Base-by-base conservation (phyloP, 169 alveolate species). In the Cryptosporidium bovis region DNA sequence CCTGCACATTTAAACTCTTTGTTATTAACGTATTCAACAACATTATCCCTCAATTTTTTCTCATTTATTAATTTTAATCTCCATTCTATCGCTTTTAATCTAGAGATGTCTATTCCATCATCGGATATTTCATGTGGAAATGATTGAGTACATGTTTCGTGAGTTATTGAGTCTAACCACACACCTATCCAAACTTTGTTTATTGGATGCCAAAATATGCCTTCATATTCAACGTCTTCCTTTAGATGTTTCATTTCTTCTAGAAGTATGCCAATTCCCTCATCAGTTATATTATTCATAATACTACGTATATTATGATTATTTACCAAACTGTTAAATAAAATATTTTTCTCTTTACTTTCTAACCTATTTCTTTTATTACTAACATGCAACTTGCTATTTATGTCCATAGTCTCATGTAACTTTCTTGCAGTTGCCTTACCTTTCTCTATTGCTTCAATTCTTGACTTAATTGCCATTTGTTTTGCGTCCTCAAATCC, bases 131-230 rank as follows among this genome's bases (percentile, higher is more conserved):
- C 87, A 62, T 56, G 51, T 33, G 69, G 46, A 77, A 77, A 77
- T n/a, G 87, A 56, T 20, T 77, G 87, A 58, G 87, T 77, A 20
- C 64, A 77, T 27, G 87, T 62, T 77, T 77, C 87, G 18, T 77
- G 69, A 1, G 87, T 77, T 2, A 77, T 77, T 46, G 87, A 62
- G 31, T 77, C 71, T n/a, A 77, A 18, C 87, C 87, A 77, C 20
- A 77, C 87, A 46, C 77, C 87, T 18, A 77, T 77, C 87, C 87
- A 77, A 2, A 56, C 71, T 62, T 77, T 56, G 56, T 56, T 77
- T 33, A 77, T 77, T 40, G 87, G 87, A 60, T 77, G 87, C 87
- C 87, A 77, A 60, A 77, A 77, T 77, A 77, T 62, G 5, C 87
- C 87, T 53, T 77, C 87, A 15, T 77, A 48, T 44, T 77, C 87